Conservation (phyloP, 441 rosid genomes). For the Eruca vesicaria region DNA sequence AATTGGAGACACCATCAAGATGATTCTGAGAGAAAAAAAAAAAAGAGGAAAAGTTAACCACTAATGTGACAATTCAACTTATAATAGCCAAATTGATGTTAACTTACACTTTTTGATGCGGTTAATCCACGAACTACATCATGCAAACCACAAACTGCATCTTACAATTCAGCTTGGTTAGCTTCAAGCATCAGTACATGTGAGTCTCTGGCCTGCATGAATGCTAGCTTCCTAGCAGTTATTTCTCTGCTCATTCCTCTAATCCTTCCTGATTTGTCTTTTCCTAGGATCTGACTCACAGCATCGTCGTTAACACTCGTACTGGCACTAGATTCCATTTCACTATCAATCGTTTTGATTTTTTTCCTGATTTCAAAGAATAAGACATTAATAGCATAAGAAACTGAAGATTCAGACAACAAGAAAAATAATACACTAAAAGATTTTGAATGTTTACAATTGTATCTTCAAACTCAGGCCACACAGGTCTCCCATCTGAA, state of each 20-base stretch:
- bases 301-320: neutral
- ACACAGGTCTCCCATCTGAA: neutral
- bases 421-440: neutral
- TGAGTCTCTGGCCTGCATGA: neutral
- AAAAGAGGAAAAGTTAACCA: too few species aligned
- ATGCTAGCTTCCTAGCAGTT: neutral
- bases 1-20: neutral
- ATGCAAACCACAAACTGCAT: neutral
- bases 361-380: neutral
- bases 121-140: neutral
- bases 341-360: neutral
- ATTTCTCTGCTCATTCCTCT: neutral
- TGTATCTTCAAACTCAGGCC: neutral
- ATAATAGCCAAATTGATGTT: too few species aligned
- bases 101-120: neutral
- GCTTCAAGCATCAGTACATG: neutral
- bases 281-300: neutral
- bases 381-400: neutral
- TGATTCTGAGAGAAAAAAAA: neutral
- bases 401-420: neutral
- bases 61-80: neutral
- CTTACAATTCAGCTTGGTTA: neutral
- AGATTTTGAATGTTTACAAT: neutral
- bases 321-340: neutral
- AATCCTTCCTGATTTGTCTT: neutral